Evolutionary conservation across 2,329 filamentous ascomycete genomes (phyloP).

Genomic region (Aspergillus sp.): DNA sequence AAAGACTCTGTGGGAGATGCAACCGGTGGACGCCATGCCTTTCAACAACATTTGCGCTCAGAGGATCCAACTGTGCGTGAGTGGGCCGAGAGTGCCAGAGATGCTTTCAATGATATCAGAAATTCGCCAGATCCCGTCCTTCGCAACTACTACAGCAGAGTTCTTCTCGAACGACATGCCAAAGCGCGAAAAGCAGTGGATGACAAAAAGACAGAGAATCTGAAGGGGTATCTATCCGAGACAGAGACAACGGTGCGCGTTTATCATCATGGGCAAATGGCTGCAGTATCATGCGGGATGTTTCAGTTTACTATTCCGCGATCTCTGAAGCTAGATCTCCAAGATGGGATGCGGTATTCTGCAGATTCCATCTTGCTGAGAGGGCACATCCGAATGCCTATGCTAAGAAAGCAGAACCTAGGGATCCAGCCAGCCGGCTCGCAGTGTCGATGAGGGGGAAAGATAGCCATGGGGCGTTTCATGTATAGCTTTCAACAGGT

Average conservation of each 20-base stretch:
- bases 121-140: background rate
- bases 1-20: background rate
- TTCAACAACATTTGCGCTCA: background rate
- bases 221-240: background rate
- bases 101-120: constrained; percentile 1
- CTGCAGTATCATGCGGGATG: background rate
- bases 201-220: background rate
- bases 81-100: background rate
- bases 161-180: background rate
- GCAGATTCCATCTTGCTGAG: background rate
- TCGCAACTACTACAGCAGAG: background rate
- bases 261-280: background rate
- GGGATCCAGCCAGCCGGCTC: constrained; percentile 1
- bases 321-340: background rate
- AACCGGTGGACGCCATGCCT: background rate
- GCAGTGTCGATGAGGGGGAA: background rate
- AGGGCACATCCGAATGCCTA: background rate
- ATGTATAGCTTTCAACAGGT: background rate
- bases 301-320: background rate
- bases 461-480: background rate
- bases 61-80: background rate
- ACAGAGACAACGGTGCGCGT: background rate
- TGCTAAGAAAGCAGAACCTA: background rate
- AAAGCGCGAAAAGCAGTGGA: background rate
- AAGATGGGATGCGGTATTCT: background rate